Evolutionary conservation across 148 eudicot genomes (phyloP).

Genomic region (Polygonum maritimum): DNA sequence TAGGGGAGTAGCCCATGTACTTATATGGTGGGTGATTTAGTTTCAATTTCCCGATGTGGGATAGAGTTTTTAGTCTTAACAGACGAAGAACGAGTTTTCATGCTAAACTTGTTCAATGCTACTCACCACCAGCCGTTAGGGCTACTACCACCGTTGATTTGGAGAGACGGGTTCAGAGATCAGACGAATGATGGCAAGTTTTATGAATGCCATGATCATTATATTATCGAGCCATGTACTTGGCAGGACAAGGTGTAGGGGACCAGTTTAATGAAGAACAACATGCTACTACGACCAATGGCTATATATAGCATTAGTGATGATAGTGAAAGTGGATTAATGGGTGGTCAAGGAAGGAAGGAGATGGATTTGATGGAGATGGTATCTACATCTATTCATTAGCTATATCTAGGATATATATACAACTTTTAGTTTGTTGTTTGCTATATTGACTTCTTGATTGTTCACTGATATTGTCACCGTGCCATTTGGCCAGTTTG

Average conservation of each 20-base stretch:
- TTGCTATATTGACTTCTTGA: not conserved
- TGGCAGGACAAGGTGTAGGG: not conserved
- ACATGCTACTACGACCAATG: not conserved
- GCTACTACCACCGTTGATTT: not conserved
- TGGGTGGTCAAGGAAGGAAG: not conserved
- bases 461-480: not conserved
- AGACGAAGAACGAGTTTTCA: not conserved
- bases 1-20: no score
- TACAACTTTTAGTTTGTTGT: not conserved
- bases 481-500: no score
- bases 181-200: not conserved
- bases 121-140: constrained; percentile 4
- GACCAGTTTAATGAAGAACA: not conserved
- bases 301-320: not conserved
- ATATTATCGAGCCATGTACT: not conserved
- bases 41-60: no score
- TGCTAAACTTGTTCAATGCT: not conserved
- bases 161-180: not conserved
- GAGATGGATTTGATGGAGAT: not conserved
- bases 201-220: not conserved
- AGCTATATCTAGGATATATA: not conserved
- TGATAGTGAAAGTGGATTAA: not conserved
- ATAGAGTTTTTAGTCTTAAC: no score
- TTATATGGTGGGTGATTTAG: no score
- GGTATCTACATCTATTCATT: not conserved